A percentile compares a stretch with the other conserved stretches of the same genome.
These are phyloP conservation scores for Lactarius trivialis DNA, from an alignment of 768 basidiomycete species.

Conservation along the genomic window DNA sequence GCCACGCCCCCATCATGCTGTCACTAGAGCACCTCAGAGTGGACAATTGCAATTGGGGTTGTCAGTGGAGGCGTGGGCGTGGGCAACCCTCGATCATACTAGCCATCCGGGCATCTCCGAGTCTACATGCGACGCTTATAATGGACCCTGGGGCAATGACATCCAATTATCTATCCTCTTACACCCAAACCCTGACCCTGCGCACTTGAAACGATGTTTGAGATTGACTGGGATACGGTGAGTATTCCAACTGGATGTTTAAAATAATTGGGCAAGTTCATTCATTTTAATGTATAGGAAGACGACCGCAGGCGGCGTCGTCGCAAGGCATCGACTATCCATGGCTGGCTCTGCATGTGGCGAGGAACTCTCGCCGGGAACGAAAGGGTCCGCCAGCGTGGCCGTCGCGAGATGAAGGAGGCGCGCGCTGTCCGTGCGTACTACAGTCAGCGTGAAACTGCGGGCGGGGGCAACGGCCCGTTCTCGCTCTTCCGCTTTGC, in stretches of 20 bases:
- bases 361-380: slow-evolving; percentile 22
- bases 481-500: slow-evolving; percentile 11
- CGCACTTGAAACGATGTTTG: slow-evolving; percentile 9
- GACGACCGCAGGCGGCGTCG: slow-evolving; percentile 10
- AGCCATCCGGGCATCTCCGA: slow-evolving; percentile 17
- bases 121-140: background rate
- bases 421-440: slow-evolving; percentile 11
- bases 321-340: slow-evolving; percentile 22
- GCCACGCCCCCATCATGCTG: background rate
- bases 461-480: background rate
- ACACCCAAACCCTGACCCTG: slow-evolving; percentile 10
- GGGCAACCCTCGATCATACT: background rate
- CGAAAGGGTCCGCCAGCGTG: slow-evolving; percentile 20
- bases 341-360: slow-evolving; percentile 25
- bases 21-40: background rate
- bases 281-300: background rate
- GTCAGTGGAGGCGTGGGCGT: background rate
- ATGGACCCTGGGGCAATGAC: background rate
- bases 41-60: background rate
- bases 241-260: background rate
- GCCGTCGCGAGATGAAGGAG: slow-evolving; percentile 23
- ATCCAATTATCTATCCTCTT: background rate
- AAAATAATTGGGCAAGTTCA: background rate
- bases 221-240: slow-evolving; percentile 22
- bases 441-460: background rate